Base-by-base conservation (phyloP, 148 eudicot species). In the Mesembryanthemum crystallinum region DNA sequence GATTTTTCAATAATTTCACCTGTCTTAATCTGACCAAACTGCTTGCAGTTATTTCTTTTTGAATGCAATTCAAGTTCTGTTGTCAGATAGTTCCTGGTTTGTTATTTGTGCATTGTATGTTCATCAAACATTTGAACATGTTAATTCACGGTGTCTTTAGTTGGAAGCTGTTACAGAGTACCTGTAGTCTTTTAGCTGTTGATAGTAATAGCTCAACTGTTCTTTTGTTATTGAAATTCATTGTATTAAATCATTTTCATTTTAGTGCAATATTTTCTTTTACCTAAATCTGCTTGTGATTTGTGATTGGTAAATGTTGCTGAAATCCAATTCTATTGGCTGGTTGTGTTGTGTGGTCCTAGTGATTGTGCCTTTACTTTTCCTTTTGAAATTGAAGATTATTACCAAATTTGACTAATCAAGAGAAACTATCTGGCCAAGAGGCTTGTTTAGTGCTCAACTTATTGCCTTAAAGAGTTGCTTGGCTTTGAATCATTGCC, bases 141-240 rank as follows among this genome's bases (percentile, higher is more conserved):
- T 27, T 24, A 8, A 37, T 67, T 37, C 15, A 33, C 17, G 15
- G 60, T 45, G 35, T 52, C 75, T 61, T 77, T 71, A 43, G 75
- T 39, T 57, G 58, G 24, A 64, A 78, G 64, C 69, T 63, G 52
- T 66, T 28, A 27, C 39, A 27, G 62, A 64, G 73, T 51, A 59
- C 13, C 30, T 64, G 43, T 15, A 60, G 74, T 29, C 33, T 77
- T 14, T 61, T 35, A 69, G 54, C 63, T 49, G 54, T 18, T 62
- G 67, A 61, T 45, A 76, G 30, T 23, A n/a, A 69, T 69, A 43
- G 45, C 67, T 69, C 60, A 68, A 76, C 71, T 25, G 20, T 71
- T 8, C 64, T 69, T 18, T 55, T 24, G n/a, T 32, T 76, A 29
- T 67, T 37, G 17, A 8, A 15, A 51, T 12, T 23, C 71, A 43